Evolutionary conservation across 768 basidiomycete genomes (phyloP), one percentile per base, ranked within the genome.

Genomic region (Phylloporus arenicola): DNA sequence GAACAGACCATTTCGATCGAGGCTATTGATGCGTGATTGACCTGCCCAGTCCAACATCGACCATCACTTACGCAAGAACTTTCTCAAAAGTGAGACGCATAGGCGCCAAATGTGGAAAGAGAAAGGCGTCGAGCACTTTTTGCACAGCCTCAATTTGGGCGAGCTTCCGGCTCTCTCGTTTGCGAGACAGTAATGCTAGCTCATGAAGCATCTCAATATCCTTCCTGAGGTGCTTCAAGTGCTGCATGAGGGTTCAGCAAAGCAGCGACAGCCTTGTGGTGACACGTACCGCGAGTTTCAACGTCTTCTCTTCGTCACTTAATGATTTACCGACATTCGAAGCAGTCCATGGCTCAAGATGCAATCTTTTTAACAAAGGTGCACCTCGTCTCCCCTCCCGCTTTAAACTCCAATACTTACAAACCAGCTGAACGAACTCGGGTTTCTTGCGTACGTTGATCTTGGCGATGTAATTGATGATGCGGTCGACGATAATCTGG

Each of bases 311-410:
- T 53, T 87, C 85, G 17, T 93, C 89, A 4, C 83, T 89, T 60
- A 90, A 77, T 27, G 79, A 65, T 56, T 80, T 80, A 7, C 72
- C 71, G 6, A 76, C 75, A 16, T 82, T 77, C 37, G 78, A 82
- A 3, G 91, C 90, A 1, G 94, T 97, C 96, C 96, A 98, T 1
- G 96, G 95, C 71, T 99, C 95, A 24, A 98, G 73, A 70, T 99
- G 93, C 50, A 99, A 64, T 47, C 96, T 65, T 69, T 98, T 98
- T 57, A 99, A 68, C 53, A 98, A 68, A 11, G 96, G 95, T 9
- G 96, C 96, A 4, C 96, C 96, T 35, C 95, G 70, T 54, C 96
- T 78, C 1, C 83, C 91, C 64, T 98, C 95, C 4, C 96, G 75
- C 70, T 99, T 98, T 67, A 99, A 67, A 69, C 96, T 97, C 96